These are phyloP conservation scores for Salvia rosmarinus DNA, from an alignment of 257 asterid species.

Conservation along the genomic window DNA sequence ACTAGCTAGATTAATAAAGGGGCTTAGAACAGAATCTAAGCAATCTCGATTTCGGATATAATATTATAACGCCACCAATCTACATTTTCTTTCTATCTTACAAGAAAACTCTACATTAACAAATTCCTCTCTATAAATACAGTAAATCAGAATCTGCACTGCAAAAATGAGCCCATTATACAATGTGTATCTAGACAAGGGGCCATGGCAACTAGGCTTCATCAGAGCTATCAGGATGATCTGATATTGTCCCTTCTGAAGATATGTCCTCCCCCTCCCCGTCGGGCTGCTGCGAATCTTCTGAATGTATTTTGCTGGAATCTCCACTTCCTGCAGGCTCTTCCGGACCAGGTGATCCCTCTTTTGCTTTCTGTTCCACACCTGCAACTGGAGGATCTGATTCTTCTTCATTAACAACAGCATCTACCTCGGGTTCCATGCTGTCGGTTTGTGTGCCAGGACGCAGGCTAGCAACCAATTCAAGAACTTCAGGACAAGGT, in stretches of 20 bases:
- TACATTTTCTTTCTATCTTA: slow-evolving; percentile 28
- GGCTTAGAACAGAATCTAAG: neutral
- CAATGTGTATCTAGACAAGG: slow-evolving; percentile 4
- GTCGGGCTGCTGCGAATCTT: slow-evolving; percentile 12
- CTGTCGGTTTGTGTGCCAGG: slow-evolving; percentile 25
- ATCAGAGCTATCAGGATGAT: slow-evolving; percentile 43
- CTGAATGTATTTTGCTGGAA: slow-evolving; percentile 55
- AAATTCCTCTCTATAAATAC: slow-evolving; percentile 39
- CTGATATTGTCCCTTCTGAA: slow-evolving; percentile 71
- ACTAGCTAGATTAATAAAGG: neutral
- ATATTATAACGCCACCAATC: slow-evolving; percentile 26
- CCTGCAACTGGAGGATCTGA: slow-evolving; percentile 32
- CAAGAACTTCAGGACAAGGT: slow-evolving; percentile 43
- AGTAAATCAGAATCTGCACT: slow-evolving; percentile 40
- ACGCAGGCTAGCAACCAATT: slow-evolving; percentile 38
- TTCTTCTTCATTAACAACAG: slow-evolving; percentile 38
- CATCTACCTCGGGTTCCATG: slow-evolving; percentile 24
- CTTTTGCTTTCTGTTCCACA: slow-evolving; percentile 35
- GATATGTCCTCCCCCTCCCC: slow-evolving; percentile 50
- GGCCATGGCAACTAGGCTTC: slow-evolving; percentile 39
- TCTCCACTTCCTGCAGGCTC: slow-evolving; percentile 47
- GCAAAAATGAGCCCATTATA: slow-evolving; percentile 47
- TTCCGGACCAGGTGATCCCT: slow-evolving; percentile 37
- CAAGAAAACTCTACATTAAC: slow-evolving; percentile 36
- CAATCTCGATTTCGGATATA: neutral